Base-by-base conservation (phyloP, 1,284 basidiomycete genomes). In the Abortiporus biennis region DNA sequence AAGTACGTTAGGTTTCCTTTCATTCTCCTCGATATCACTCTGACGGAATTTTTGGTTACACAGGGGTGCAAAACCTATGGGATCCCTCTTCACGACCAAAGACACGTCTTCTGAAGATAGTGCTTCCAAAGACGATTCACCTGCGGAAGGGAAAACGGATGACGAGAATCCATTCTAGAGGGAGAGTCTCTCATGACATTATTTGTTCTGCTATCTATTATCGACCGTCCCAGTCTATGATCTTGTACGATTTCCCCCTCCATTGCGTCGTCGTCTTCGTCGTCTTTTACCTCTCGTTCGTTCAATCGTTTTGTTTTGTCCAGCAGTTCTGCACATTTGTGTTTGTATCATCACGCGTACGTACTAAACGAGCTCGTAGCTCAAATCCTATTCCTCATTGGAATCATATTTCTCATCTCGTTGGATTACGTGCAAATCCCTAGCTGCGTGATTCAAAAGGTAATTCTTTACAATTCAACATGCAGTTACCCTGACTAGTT, bases 21-120 rank as follows among this genome's bases (percentile, higher is more conserved):
- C 27, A 4, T 15, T 31, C 12, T 22, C 6, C 11, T 15, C 15
- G n/a, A n/a, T n/a, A n/a, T n/a, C n/a, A n/a, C n/a, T n/a, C n/a
- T n/a, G n/a, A 30, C 11, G 13, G 19, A 9, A 15, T 16, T 13
- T 3, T 23, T 3, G 16, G 12, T 29, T 16, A 16, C 30, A 13
- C 48, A 82, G 81, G 57, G 73, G 70, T 16, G 59, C 66, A 11
- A 81, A 80, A 56, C 78, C 81, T 27, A 71, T 78, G 53, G 62
- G 60, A 3, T 68, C 72, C 40, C 69, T 85, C 6, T 83, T 85
- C 56, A 62, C 70, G 23, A 67, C 68, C 54, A 65, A 62, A 43
- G 67, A 71, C 30, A 61, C 48, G 17, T 46, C 45, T 39, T 59
- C 66, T 19, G 54, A 56, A 16, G 51, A 51, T 3, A 42, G 43